Conservation (phyloP, 1,284 basidiomycete species). For the Cutaneotrichosporon sp. region DNA sequence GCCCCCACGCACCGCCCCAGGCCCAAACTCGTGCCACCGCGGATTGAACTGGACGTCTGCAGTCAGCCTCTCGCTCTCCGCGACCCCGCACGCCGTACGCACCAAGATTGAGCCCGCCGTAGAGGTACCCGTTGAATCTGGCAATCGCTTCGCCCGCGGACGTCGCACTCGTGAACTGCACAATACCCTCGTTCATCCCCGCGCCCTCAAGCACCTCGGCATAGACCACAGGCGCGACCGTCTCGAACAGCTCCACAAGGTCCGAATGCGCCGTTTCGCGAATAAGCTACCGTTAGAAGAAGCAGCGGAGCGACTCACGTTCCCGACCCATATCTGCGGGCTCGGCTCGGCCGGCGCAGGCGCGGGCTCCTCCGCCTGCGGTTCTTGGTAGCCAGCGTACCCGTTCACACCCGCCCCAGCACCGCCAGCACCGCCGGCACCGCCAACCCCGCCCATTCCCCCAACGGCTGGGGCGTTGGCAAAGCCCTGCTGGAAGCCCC, state of each 20-base stretch:
- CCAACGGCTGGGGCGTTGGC: too few relatives aligned
- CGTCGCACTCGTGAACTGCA: slow-evolving; percentile 80
- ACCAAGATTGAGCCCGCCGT: slow-evolving; percentile 82
- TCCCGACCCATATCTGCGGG: slow-evolving; percentile 95
- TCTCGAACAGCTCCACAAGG: slow-evolving; percentile 95
- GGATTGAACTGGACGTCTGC: slow-evolving; percentile 85
- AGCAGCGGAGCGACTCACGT: too few relatives aligned
- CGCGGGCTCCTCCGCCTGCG: slow-evolving; percentile 31
- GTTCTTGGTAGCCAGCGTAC: too few relatives aligned
- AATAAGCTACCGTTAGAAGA: too few relatives aligned
- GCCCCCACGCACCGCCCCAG: slow-evolving; percentile 74
- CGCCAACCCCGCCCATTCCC: too few relatives aligned
- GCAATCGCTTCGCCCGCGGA: slow-evolving; percentile 93
- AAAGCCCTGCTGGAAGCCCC: not conserved
- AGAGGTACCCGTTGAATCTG: slow-evolving; percentile 87
- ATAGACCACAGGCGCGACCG: slow-evolving; percentile 86
- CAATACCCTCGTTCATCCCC: slow-evolving; percentile 81
- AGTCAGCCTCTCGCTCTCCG: slow-evolving; percentile 20
- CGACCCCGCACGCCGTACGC: slow-evolving; percentile 6
- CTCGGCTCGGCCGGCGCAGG: slow-evolving; percentile 63
- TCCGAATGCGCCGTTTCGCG: slow-evolving; percentile 99
- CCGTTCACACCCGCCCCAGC: too few relatives aligned
- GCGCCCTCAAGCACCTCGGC: slow-evolving; percentile 89
- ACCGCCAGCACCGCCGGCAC: too few relatives aligned
- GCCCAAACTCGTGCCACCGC: slow-evolving; percentile 83